Conservation (phyloP, 441 rosid species). For the Pelargonium cotyledonis region DNA sequence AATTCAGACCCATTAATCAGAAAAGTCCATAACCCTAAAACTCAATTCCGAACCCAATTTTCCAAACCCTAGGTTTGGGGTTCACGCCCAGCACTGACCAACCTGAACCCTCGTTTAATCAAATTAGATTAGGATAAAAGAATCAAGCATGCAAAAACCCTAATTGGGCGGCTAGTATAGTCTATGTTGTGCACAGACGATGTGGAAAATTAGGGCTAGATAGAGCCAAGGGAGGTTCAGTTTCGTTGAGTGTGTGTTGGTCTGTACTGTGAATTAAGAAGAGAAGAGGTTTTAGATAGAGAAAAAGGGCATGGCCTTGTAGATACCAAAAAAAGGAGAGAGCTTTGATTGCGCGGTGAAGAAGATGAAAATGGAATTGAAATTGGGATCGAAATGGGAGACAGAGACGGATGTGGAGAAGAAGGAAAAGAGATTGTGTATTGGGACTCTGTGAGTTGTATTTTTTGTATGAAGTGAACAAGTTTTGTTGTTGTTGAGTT, state of each 20-base stretch:
- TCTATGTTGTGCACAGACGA: not conserved
- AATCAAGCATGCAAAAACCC: not conserved
- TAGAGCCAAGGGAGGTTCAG: not conserved
- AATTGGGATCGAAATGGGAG: not conserved
- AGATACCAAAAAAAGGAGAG: not conserved
- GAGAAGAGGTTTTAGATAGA: not conserved
- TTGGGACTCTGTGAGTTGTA: not conserved
- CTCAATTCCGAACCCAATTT: not conserved
- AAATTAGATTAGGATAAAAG: not conserved
- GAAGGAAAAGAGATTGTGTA: not conserved
- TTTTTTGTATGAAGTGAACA: not conserved
- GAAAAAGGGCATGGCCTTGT: not conserved
- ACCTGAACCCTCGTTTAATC: not conserved
- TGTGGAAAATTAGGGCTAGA: not conserved
- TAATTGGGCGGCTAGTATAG: constrained; percentile 2
- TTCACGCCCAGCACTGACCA: not conserved
- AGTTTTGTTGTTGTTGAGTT: constrained; percentile 5
- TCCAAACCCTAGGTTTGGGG: constrained; percentile 3
- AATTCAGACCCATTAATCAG: not conserved
- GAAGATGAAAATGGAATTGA: not conserved
- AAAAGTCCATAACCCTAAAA: constrained; percentile 2
- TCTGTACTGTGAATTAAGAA: not conserved
- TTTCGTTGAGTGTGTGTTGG: not conserved
- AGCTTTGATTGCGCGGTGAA: not conserved
- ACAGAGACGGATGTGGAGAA: constrained; percentile 1